These are phyloP conservation scores for Neurospora sp. DNA, from an alignment of 495 filamentous ascomycete genomes.

Conservation along the genomic window DNA sequence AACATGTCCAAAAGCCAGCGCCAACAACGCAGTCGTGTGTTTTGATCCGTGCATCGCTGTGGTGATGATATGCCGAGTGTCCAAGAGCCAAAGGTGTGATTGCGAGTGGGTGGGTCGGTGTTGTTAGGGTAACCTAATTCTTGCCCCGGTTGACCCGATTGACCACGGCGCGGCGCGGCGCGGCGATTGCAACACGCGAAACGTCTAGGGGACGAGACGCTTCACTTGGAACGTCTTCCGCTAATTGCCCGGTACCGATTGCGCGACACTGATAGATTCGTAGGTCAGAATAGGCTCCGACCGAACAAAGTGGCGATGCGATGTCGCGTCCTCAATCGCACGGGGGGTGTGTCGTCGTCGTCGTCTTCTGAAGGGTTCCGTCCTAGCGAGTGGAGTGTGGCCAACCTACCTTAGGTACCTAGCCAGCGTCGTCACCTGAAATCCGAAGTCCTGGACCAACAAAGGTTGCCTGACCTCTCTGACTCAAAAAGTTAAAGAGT, in stretches of 20 bases:
- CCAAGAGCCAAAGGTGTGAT: background rate
- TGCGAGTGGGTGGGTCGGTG: fast-evolving
- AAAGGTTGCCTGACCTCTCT: background rate
- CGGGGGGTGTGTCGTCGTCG: no score
- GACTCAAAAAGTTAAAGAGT: background rate
- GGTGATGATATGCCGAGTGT: background rate
- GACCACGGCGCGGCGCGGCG: background rate
- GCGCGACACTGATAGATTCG: no score
- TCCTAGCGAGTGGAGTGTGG: background rate
- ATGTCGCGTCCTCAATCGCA: background rate
- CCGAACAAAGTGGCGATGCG: background rate
- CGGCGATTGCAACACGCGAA: background rate
- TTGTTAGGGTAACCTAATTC: background rate
- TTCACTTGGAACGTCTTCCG: background rate
- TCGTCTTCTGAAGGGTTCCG: no score
- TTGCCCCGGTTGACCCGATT: background rate
- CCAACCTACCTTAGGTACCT: background rate
- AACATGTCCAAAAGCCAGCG: slow-evolving; percentile 19
- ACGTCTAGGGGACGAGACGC: background rate
- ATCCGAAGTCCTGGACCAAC: background rate
- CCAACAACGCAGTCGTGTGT: slow-evolving; percentile 20
- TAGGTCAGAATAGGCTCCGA: background rate
- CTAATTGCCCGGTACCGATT: background rate
- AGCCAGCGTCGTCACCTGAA: background rate
- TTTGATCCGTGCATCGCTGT: slow-evolving; percentile 24